phyloP scores from a whole-genome alignment of 768 basidiomycete species.

The Psilocybe cyanescens region DNA sequence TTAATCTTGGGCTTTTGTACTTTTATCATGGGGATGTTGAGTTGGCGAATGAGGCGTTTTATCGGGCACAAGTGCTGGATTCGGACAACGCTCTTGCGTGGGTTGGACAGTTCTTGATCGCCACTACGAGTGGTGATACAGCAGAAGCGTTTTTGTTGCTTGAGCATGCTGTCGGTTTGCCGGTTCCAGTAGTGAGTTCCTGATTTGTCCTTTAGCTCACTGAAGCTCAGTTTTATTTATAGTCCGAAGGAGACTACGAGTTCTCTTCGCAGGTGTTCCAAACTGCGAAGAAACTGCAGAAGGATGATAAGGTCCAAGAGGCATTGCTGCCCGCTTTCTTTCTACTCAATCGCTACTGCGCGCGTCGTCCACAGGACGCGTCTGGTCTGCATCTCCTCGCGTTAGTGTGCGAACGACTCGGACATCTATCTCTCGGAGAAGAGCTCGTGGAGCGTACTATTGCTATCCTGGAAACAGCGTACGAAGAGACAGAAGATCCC shows the following conservation, averaged over 20 bases:
- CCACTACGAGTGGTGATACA: conserved; percentile 58
- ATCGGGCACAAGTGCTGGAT: conserved; percentile 88
- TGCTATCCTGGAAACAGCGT: conserved; percentile 76
- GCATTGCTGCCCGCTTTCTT: conserved; percentile 79
- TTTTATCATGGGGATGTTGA: conserved; percentile 78
- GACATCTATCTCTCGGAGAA: conserved; percentile 65
- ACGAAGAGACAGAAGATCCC: conserved; percentile 86
- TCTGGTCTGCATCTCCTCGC: conserved; percentile 83
- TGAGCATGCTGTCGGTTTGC: conserved; percentile 70
- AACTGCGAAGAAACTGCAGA: conserved; percentile 18
- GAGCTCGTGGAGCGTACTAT: conserved; percentile 66
- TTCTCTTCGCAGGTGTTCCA: conserved; percentile 67
- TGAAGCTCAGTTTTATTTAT: conserved; percentile 1
- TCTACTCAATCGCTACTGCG: conserved; percentile 76
- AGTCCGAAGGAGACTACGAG: conserved; percentile 86
- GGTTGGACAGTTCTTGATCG: conserved; percentile 86
- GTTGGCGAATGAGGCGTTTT: conserved; percentile 84
- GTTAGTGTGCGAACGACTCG: conserved; percentile 84
- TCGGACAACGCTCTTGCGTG: conserved; percentile 89
- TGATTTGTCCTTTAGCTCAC: not conserved
- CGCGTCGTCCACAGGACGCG: conserved; percentile 67
- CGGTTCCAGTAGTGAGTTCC: conserved; percentile 57
- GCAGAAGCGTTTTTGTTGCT: conserved; percentile 70
- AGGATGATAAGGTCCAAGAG: conserved; percentile 33
- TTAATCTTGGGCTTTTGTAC: conserved; percentile 87